A percentile compares a stretch with the other conserved stretches of the same genome.
Evolutionary conservation across 1,284 basidiomycete species (phyloP).

Genomic region (Ceratobasidium sp.): DNA sequence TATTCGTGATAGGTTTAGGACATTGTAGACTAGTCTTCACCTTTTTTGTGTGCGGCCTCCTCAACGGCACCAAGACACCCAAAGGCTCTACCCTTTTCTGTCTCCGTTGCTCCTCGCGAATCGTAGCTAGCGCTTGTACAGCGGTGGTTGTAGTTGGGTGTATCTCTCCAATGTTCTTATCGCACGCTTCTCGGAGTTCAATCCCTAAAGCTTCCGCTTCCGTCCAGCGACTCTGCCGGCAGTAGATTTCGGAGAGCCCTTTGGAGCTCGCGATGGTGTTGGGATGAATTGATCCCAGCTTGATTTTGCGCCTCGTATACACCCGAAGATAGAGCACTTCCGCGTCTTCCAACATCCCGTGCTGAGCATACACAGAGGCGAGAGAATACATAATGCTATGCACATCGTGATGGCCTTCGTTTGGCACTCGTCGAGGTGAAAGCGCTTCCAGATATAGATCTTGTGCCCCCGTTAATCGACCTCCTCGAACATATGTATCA

Average conservation of each 20-base stretch:
- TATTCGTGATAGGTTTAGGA: no score
- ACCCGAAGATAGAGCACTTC: slow-evolving; percentile 11
- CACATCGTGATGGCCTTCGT: neutral
- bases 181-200: neutral
- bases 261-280: slow-evolving; percentile 6
- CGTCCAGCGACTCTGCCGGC: neutral
- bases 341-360: neutral
- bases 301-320: neutral
- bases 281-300: neutral
- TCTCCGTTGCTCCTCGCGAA: no score
- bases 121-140: no score
- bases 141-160: neutral
- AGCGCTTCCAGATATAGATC: neutral
- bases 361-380: slow-evolving; percentile 8
- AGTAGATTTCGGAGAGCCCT: neutral
- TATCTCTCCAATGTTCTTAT: neutral
- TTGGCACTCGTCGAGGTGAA: neutral
- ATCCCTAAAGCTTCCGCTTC: neutral
- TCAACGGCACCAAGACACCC: no score
- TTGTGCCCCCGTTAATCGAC: neutral
- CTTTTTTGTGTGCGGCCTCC: no score
- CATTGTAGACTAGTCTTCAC: no score
- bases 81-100: no score
- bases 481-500: neutral
- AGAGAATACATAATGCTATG: slow-evolving; percentile 7